phyloP scores from a whole-genome alignment of 108 stramenopile genomes.

The Nitzschia putrida region DNA sequence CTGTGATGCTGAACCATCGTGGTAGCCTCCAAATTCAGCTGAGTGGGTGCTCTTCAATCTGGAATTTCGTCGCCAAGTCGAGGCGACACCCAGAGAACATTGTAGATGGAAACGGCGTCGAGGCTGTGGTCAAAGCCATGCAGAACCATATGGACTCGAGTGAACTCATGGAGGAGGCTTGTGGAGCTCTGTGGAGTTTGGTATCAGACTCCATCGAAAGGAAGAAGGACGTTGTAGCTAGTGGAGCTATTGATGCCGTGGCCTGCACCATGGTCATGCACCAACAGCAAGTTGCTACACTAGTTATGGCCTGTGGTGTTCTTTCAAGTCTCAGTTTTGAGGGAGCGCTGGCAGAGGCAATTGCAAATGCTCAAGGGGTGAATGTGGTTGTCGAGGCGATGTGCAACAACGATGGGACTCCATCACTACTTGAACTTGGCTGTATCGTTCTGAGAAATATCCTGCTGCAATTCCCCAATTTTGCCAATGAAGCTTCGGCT shows the following conservation, averaged over 20 bases:
- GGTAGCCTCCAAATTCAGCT: conserved; percentile 24
- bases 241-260: conserved; percentile 54
- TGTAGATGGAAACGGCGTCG: conserved; percentile 17
- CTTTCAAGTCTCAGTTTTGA: conserved; percentile 42
- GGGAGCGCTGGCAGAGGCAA: conserved; percentile 35
- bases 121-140: conserved; percentile 52
- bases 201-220: conserved; percentile 38
- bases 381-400: conserved; percentile 50
- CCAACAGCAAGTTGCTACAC: conserved; percentile 29
- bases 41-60: conserved; percentile 37
- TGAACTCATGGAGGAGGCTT: conserved; percentile 50
- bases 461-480: conserved; percentile 23
- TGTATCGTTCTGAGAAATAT: conserved; percentile 48
- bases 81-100: conserved; percentile 4
- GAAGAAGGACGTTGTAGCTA: conserved; percentile 39
- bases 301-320: conserved; percentile 58
- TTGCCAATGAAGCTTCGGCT: conserved; percentile 36
- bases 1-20: conserved; percentile 27
- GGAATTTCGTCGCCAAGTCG: conserved; percentile 32
- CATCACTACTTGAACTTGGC: conserved; percentile 42
- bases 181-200: conserved; percentile 46
- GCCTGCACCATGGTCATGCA: conserved; percentile 56
- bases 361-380: conserved; percentile 51
- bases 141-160: conserved; percentile 51
- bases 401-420: conserved; percentile 40